These are phyloP conservation scores for Mycena indigotica DNA, from an alignment of 768 basidiomycete species.

Conservation along the genomic window DNA sequence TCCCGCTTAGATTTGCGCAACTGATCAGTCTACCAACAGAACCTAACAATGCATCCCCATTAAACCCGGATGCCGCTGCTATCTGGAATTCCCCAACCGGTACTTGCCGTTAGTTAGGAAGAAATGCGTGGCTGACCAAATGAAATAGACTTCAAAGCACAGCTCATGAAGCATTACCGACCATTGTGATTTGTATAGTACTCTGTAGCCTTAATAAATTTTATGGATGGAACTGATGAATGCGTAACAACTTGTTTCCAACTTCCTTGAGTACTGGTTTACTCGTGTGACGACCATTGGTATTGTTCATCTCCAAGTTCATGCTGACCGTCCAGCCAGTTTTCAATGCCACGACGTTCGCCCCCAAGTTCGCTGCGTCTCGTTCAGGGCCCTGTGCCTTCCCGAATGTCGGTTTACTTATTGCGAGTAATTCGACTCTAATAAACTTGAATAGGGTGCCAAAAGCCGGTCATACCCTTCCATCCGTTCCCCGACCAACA, in stretches of 20 bases:
- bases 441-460: conserved; percentile 39
- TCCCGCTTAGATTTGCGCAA: neutral
- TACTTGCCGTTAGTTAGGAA: conserved; percentile 30
- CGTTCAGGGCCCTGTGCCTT: conserved; percentile 60
- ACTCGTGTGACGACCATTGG: neutral
- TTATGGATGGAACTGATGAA: neutral
- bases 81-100: conserved; percentile 78
- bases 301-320: neutral
- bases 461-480: conserved; percentile 58
- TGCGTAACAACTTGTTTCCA: conserved; percentile 1
- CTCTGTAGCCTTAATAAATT: conserved; percentile 23
- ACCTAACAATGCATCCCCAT: conserved; percentile 90
- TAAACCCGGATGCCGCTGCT: conserved; percentile 84
- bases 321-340: neutral
- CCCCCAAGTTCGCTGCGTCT: conserved; percentile 70
- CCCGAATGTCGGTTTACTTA: conserved; percentile 36
- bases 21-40: conserved; percentile 46
- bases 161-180: conserved; percentile 74
- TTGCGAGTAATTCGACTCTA: conserved; percentile 1
- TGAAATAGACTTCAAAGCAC: conserved; percentile 64
- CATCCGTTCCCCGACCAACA: conserved; percentile 62
- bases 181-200: conserved; percentile 38
- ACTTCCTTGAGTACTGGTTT: conserved; percentile 22
- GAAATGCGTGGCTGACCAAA: conserved; percentile 7
- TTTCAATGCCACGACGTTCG: conserved; percentile 63